Evolutionary conservation across 2,329 filamentous ascomycete species (phyloP), one percentile per base, ranked within the genome.

Genomic region (Penicillium aurantiogriseum): DNA sequence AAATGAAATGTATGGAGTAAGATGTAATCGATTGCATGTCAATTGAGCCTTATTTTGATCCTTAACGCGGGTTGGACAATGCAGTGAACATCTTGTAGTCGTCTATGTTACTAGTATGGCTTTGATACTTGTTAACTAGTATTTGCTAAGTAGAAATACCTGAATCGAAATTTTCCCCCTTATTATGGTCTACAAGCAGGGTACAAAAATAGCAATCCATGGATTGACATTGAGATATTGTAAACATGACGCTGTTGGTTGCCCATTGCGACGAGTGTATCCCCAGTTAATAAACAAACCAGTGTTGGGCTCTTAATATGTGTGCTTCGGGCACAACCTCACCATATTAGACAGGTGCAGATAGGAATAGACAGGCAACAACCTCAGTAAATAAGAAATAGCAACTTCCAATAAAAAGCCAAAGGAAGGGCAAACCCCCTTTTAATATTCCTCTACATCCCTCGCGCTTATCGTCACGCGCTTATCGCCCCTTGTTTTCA

Each of bases 401-500:
- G 9, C 25, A 4, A n/a, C 17, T 17, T 27, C 2, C 5, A 25
- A 27, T 29, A 19, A n/a, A 27, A 29, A 44, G 17, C 3, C 8
- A 1, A 47, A 47, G 19, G 19, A 47, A 47, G 19, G 29, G 8
- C 13, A 17, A 17, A 5, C 38, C 43, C 40, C 47, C 42, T 29
- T 56, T 56, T 39, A 39, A 42, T 39, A 35, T 40, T 10, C 36
- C 38, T 43, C 19, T 19, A 44, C 60, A 59, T 54, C 55, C 25
- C 46, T 62, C 56, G 65, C 60, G 63, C 62, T 66, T 67, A 67
- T 67, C 65, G 40, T 43, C 52, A 56, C 62, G 63, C 63, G 64
- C 65, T 66, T 67, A 67, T 67, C 65, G 65, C 63, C 65, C 64
- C 65, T 67, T 66, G 65, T 58, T 58, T 58, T 58, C 54, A 0